Conservation (phyloP, 441 rosid genomes). For the Mallotus repandus region DNA sequence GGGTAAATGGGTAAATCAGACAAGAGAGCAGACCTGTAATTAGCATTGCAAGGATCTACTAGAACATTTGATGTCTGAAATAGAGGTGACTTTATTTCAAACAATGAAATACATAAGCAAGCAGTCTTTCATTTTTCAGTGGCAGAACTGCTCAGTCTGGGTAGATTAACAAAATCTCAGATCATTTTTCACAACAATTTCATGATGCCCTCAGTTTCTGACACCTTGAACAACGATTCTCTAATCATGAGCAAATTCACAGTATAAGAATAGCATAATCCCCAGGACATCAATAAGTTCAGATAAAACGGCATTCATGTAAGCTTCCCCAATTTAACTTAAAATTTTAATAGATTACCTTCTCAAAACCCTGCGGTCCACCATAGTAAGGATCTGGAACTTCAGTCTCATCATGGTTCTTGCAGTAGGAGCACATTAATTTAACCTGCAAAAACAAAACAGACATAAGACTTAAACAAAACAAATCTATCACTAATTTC, state of each 20-base stretch:
- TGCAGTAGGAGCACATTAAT: conserved; percentile 72
- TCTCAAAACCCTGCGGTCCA: conserved; percentile 78
- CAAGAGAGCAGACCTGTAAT: not conserved
- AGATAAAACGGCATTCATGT: not conserved
- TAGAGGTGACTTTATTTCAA: not conserved
- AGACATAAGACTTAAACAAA: not conserved
- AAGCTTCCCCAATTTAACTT: not conserved
- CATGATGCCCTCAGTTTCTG: not conserved
- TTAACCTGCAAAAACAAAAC: conserved; percentile 49
- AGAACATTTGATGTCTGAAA: not conserved
- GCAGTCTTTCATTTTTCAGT: not conserved
- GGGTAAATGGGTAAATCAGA: not conserved
- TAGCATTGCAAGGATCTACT: not conserved
- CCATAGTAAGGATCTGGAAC: conserved; percentile 83
- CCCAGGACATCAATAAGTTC: not conserved
- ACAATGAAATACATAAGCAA: not conserved
- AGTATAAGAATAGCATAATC: not conserved
- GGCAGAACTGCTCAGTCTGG: not conserved
- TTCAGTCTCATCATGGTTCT: conserved; percentile 65
- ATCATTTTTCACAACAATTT: conserved; percentile 8
- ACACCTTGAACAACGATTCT: not conserved
- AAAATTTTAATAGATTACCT: conserved; percentile 37
- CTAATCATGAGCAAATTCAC: not conserved
- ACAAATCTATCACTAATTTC: not conserved
- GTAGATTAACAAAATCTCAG: not conserved